Evolutionary conservation across 257 asterid genomes (phyloP), one percentile per base, ranked within the genome.

Genomic region (Lycium ferocissimum): DNA sequence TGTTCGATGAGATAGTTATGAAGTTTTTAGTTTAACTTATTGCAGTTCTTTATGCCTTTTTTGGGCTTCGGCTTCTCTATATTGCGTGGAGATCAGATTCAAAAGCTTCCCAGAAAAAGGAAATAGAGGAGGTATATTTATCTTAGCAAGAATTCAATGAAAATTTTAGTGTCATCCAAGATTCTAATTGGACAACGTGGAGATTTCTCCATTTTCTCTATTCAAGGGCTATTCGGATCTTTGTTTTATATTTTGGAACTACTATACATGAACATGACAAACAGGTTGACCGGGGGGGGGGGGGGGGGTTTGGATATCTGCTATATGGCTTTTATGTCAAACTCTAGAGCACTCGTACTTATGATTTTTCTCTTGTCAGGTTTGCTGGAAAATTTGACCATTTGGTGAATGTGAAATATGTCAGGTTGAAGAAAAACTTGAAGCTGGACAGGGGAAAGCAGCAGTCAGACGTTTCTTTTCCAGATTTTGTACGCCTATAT

Each of bases 71-170:
- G 11, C 88, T 95, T 70, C 95, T 95, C 54, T 95, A 94, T 89
- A 93, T 95, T 84, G 98, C 97, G 40, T 95, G 98, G 97, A 94
- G 93, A 87, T 92, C 99, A 73, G 97, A 92, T 85, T 62, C 99
- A 47, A 94, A 95, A 91, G 91, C 91, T 85, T 95, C 99, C 37
- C 99, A 95, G 88, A 93, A 95, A 69, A 95, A 92, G 86, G 99
- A 95, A 87, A 93, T 95, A 22, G 98, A 95, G 89, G 99, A 94
- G 86, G 99, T 95, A 92, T 43, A 92, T 87, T 79, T 43, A 57
- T 79, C 18, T 70, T 67, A 18, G 40, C 45, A 63, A 47, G 76
- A 58, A 17, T 58, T 58, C 22, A 6, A 58, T 3, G 61, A 56
- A 56, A 4, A 56, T 56, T 56, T 15, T 13, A 56, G 61, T 1